These are phyloP conservation scores for Fusarium gaditjirri DNA, from an alignment of 2,329 filamentous ascomycete genomes.

Conservation along the genomic window DNA sequence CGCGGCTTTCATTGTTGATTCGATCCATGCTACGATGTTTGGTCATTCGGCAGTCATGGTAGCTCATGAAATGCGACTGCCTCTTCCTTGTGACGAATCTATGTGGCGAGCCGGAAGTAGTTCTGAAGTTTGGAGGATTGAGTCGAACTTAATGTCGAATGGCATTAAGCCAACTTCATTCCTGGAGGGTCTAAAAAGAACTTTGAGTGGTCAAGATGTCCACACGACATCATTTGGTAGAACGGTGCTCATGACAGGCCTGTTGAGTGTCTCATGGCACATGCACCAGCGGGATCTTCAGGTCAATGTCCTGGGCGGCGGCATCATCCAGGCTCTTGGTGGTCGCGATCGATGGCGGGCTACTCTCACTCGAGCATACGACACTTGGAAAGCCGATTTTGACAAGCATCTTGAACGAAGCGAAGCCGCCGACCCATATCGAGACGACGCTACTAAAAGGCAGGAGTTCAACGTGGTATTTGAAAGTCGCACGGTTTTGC, in stretches of 20 bases:
- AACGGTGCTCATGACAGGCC: constrained; percentile 91
- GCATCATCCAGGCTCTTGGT: constrained; percentile 81
- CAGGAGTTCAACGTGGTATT: constrained; percentile 75
- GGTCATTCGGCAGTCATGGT: constrained; percentile 98
- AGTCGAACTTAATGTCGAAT: constrained; percentile 81
- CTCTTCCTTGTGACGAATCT: constrained; percentile 90
- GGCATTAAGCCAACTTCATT: constrained; percentile 88
- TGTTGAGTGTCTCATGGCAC: constrained; percentile 95
- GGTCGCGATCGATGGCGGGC: constrained; percentile 92
- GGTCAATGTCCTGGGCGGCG: constrained; percentile 80
- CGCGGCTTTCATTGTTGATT: constrained; percentile 94
- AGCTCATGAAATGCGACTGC: constrained; percentile 91
- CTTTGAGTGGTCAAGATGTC: constrained; percentile 85
- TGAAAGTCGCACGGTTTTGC: constrained; percentile 87
- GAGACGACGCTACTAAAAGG: constrained; percentile 66
- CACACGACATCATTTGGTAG: constrained; percentile 93
- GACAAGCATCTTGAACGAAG: constrained; percentile 79
- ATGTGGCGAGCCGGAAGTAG: constrained; percentile 92
- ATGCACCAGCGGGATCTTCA: constrained; percentile 97
- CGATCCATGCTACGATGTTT: constrained; percentile 97
- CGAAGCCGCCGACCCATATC: constrained; percentile 65
- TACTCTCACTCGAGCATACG: constrained; percentile 86
- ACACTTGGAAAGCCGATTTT: constrained; percentile 93
- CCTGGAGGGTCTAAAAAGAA: constrained; percentile 89
- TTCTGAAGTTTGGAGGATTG: constrained; percentile 84